Evolutionary conservation across 352 stramenopile species (phyloP).

Genomic region (Phytophthora citrophthora): DNA sequence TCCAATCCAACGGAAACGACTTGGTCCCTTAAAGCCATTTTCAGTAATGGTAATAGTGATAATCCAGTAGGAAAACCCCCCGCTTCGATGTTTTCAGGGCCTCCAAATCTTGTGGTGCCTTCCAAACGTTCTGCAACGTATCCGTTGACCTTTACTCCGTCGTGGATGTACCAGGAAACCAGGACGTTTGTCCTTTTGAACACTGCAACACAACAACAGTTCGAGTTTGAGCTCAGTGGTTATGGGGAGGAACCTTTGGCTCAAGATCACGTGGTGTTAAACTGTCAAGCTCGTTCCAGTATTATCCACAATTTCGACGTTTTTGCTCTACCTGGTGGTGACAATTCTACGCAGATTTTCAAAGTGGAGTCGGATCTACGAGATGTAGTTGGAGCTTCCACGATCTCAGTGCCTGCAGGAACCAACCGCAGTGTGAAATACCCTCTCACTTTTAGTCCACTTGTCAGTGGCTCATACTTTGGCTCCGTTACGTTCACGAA

Average conservation of each 20-base stretch:
- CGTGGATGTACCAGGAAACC: constrained; percentile 80
- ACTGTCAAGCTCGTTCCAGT: constrained; percentile 88
- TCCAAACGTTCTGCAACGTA: constrained; percentile 77
- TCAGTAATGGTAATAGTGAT: constrained; percentile 40
- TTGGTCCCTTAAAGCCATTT: constrained; percentile 83
- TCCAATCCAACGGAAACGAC: constrained; percentile 85
- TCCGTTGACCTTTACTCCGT: constrained; percentile 81
- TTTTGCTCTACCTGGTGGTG: constrained; percentile 51
- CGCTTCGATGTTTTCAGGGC: constrained; percentile 72
- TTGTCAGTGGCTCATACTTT: constrained; percentile 92
- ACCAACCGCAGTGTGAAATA: constrained; percentile 58
- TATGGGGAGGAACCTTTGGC: constrained; percentile 91
- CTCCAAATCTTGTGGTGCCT: constrained; percentile 67
- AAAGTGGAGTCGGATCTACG: constrained; percentile 94
- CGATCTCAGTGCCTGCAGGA: constrained; percentile 46
- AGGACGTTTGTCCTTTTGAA: constrained; percentile 84
- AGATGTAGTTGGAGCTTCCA: constrained; percentile 78
- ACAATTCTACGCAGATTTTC: constrained; percentile 57
- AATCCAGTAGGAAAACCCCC: constrained; percentile 6
- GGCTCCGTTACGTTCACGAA: constrained; percentile 94
- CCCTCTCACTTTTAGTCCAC: constrained; percentile 84
- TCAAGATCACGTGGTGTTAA: constrained; percentile 87
- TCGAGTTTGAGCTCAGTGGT: constrained; percentile 90
- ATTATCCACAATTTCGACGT: constrained; percentile 82
- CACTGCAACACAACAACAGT: constrained; percentile 80